Evolutionary conservation across 352 stramenopile species (phyloP).

Genomic region (Pythium phragmiticola): DNA sequence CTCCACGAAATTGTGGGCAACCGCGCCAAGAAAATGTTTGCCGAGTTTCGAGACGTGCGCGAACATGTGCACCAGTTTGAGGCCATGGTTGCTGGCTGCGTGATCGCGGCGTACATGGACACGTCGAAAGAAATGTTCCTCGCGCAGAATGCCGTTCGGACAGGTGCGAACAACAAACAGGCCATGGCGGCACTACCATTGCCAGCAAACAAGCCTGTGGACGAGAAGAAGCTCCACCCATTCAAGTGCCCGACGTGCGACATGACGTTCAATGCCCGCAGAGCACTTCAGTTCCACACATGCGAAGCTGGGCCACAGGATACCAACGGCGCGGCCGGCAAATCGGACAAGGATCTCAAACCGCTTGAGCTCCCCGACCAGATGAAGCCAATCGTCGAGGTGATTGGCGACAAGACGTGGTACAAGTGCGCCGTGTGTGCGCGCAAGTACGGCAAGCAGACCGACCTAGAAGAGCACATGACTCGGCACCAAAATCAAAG

Average conservation of each 20-base stretch:
- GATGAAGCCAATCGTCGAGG: slow-evolving; percentile 65
- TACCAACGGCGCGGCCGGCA: slow-evolving; percentile 33
- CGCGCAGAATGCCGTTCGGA: slow-evolving; percentile 75
- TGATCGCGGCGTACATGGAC: slow-evolving; percentile 86
- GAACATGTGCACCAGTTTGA: slow-evolving; percentile 96
- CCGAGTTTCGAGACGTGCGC: slow-evolving; percentile 94
- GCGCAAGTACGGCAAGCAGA: slow-evolving; percentile 77
- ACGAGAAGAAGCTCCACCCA: slow-evolving; percentile 87
- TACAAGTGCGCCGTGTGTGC: slow-evolving; percentile 84
- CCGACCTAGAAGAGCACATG: slow-evolving; percentile 78
- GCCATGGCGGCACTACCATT: slow-evolving; percentile 47
- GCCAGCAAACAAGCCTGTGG: slow-evolving; percentile 72
- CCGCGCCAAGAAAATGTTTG: slow-evolving; percentile 95
- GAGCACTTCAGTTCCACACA: slow-evolving; percentile 86
- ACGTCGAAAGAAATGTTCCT: slow-evolving; percentile 87
- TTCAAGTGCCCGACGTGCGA: slow-evolving; percentile 79
- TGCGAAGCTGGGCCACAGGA: slow-evolving; percentile 48
- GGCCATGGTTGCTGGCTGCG: slow-evolving; percentile 86
- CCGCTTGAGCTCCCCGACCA: slow-evolving; percentile 70
- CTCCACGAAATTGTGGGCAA: slow-evolving; percentile 95
- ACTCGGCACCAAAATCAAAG: slow-evolving; percentile 81
- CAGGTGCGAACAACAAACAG: slow-evolving; percentile 53
- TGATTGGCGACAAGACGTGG: slow-evolving; percentile 81
- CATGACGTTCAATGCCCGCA: slow-evolving; percentile 86
- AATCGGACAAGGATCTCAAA: slow-evolving; percentile 39